Evolutionary conservation across 2,329 filamentous ascomycete species (phyloP).

Genomic region (Fusarium luffae): DNA sequence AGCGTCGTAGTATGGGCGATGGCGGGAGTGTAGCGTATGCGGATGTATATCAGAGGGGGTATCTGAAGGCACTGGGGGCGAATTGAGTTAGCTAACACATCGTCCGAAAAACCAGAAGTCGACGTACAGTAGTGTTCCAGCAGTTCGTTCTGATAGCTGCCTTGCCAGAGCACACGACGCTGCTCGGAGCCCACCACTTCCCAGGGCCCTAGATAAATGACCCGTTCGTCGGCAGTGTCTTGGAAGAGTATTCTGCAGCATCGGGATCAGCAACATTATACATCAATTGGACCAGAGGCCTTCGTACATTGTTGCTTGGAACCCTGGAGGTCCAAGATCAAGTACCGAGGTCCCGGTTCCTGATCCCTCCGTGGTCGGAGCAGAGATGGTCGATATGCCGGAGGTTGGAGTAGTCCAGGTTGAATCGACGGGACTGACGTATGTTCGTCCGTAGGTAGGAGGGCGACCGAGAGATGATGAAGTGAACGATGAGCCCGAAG

Average conservation of each 20-base stretch:
- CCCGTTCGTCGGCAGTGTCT: slow-evolving; percentile 60
- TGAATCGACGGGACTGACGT: slow-evolving; percentile 57
- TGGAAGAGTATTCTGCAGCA: slow-evolving; percentile 60
- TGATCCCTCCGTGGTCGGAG: slow-evolving; percentile 52
- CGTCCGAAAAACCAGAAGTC: not conserved
- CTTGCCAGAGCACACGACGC: slow-evolving; percentile 64
- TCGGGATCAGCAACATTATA: slow-evolving; percentile 38
- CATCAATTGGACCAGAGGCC: slow-evolving; percentile 6
- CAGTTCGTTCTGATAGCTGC: slow-evolving; percentile 63
- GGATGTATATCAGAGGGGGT: slow-evolving; percentile 58
- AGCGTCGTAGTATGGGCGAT: slow-evolving; percentile 62
- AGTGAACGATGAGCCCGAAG: slow-evolving; percentile 61
- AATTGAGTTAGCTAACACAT: slow-evolving; percentile 12
- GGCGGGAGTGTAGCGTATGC: slow-evolving; percentile 61
- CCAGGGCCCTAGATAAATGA: slow-evolving; percentile 65
- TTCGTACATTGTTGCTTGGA: slow-evolving; percentile 64
- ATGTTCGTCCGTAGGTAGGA: slow-evolving; percentile 55
- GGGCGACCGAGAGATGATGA: slow-evolving; percentile 58
- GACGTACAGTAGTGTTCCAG: slow-evolving; percentile 63
- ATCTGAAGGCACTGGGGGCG: slow-evolving; percentile 57
- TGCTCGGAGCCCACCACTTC: slow-evolving; percentile 60
- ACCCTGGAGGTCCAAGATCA: slow-evolving; percentile 64
- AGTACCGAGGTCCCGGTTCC: slow-evolving; percentile 56
- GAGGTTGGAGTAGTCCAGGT: slow-evolving; percentile 61
- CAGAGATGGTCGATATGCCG: slow-evolving; percentile 57